These are phyloP conservation scores for Aspergillus persii DNA, from an alignment of 2,329 filamentous ascomycete genomes.

Conservation along the genomic window DNA sequence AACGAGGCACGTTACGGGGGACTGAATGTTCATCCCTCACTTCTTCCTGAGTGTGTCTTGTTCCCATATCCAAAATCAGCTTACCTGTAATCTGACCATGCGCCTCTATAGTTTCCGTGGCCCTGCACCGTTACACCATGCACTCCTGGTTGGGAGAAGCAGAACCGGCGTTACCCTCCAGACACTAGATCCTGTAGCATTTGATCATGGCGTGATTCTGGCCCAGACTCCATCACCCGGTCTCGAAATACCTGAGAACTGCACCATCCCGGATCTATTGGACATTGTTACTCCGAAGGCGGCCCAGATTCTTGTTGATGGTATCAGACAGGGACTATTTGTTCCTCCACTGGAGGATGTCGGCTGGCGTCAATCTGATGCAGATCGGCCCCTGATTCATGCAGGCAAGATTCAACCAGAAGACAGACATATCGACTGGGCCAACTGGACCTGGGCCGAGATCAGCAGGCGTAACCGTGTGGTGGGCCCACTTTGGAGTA, in stretches of 20 bases:
- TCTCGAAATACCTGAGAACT: conserved; percentile 48
- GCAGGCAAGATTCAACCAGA: conserved; percentile 71
- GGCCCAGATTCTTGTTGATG: conserved; percentile 67
- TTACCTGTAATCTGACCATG: background rate
- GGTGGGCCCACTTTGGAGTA: conserved; percentile 66
- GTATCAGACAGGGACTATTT: conserved; percentile 63
- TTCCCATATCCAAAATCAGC: background rate
- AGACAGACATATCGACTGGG: conserved; percentile 64
- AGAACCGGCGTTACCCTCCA: conserved; percentile 79
- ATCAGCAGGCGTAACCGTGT: conserved; percentile 58
- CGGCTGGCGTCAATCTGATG: conserved; percentile 25
- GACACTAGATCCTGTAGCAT: conserved; percentile 71
- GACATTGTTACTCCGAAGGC: conserved; percentile 61
- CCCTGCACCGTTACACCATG: conserved; percentile 80
- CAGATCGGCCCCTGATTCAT: conserved; percentile 40
- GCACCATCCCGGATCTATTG: conserved; percentile 52
- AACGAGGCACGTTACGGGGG: conserved; percentile 73
- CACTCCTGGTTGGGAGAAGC: conserved; percentile 62
- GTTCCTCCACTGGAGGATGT: conserved; percentile 55
- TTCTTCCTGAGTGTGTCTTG: conserved; percentile 70
- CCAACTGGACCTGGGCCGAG: conserved; percentile 51
- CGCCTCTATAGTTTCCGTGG: conserved; percentile 65
- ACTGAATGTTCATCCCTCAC: conserved; percentile 87
- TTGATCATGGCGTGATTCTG: conserved; percentile 77
- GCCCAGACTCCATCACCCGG: conserved; percentile 64